Evolutionary conservation across 805 yeast species (phyloP).

Genomic region (Kazachstania kunashirensis): DNA sequence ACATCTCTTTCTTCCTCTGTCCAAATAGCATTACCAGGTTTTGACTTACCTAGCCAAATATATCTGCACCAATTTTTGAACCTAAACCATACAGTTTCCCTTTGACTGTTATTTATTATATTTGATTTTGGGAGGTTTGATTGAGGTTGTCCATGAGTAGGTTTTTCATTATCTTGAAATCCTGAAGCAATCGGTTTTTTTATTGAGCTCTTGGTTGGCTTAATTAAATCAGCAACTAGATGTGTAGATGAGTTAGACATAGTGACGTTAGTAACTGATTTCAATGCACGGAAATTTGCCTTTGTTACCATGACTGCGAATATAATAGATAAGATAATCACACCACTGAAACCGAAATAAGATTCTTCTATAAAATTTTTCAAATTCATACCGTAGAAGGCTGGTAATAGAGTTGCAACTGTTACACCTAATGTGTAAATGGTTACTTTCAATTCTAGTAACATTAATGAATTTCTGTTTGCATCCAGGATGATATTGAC

Average conservation of each 20-base stretch:
- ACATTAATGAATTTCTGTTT: conserved; percentile 81
- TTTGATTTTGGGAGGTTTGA: too few relatives aligned
- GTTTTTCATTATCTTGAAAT: too few relatives aligned
- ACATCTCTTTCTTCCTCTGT: conserved; percentile 34
- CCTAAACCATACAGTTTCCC: conserved; percentile 12
- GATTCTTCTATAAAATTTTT: conserved; percentile 71
- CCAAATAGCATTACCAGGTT: conserved; percentile 3
- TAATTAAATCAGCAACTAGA: conserved; percentile 4
- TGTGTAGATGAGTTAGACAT: conserved; percentile 32
- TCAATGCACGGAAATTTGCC: conserved; percentile 46
- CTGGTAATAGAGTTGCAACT: conserved; percentile 75
- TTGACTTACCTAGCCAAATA: conserved; percentile 16
- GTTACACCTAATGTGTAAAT: conserved; percentile 80
- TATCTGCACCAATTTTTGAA: conserved; percentile 9
- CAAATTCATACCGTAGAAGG: conserved; percentile 82
- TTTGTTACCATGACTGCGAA: conserved; percentile 48
- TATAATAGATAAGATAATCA: conserved; percentile 41
- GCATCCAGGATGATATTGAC: conserved; percentile 87
- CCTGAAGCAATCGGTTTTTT: too few relatives aligned
- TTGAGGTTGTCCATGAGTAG: too few relatives aligned
- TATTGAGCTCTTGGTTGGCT: background rate
- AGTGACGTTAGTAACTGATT: conserved; percentile 56
- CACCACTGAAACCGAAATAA: conserved; percentile 49
- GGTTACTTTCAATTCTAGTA: conserved; percentile 72
- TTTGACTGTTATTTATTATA: conserved; percentile 13